Evolutionary conservation across 2,329 filamentous ascomycete species (phyloP).

Genomic region (Teratosphaeria destructans): DNA sequence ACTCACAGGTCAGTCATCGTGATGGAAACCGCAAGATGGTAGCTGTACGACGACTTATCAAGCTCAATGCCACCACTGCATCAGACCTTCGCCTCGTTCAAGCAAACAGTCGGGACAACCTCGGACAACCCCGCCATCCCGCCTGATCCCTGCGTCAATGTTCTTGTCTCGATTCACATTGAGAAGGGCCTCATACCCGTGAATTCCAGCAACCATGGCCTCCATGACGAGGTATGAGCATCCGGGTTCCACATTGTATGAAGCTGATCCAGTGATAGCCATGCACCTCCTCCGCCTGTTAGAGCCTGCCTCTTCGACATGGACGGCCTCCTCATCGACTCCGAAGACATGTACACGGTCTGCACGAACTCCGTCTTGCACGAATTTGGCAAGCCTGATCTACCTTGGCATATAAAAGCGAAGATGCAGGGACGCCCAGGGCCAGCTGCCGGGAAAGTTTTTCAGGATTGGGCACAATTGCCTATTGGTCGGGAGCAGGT

Average conservation of each 20-base stretch:
- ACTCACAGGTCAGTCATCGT: neutral
- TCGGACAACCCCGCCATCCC: neutral
- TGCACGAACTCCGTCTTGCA: constrained; percentile 74
- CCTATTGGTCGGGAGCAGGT: constrained; percentile 66
- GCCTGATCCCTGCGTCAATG: neutral
- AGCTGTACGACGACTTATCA: neutral
- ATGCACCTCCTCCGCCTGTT: constrained; percentile 52
- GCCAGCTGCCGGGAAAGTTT: constrained; percentile 49
- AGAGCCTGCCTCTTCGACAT: constrained; percentile 96
- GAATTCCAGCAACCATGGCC: neutral
- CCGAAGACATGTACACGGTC: constrained; percentile 78
- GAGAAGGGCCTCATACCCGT: neutral
- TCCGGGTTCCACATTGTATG: neutral
- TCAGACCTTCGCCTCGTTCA: neutral
- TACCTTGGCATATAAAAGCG: constrained; percentile 95
- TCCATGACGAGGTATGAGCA: neutral
- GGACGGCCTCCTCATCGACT: constrained; percentile 91
- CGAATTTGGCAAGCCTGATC: constrained; percentile 58
- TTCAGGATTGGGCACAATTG: constrained; percentile 74
- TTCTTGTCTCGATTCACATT: neutral
- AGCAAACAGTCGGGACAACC: neutral
- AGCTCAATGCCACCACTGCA: neutral
- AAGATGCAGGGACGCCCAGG: constrained; percentile 62
- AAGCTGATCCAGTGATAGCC: neutral
- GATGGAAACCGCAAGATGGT: neutral